Evolutionary conservation across 768 basidiomycete genomes (phyloP).

Genomic region (Steccherinum ochraceum): DNA sequence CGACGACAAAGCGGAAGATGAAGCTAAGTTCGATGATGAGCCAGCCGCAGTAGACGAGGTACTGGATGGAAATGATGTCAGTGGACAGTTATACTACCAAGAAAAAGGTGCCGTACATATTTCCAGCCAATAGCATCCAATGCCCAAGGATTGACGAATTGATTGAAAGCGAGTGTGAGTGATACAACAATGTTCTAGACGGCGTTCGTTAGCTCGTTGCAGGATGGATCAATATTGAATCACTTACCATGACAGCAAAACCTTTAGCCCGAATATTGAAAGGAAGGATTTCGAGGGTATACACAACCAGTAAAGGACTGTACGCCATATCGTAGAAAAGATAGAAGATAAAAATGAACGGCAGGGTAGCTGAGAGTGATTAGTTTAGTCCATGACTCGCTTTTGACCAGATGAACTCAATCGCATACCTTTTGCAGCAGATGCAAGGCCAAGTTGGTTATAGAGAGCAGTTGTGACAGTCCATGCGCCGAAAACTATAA

Average conservation of each 20-base stretch:
- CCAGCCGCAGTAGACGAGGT: slow-evolving; percentile 62
- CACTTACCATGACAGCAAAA: slow-evolving; percentile 65
- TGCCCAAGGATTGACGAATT: slow-evolving; percentile 76
- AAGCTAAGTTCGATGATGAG: slow-evolving; percentile 55
- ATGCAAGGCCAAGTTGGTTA: slow-evolving; percentile 19
- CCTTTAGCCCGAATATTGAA: slow-evolving; percentile 77
- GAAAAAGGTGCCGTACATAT: slow-evolving; percentile 23
- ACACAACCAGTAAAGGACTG: slow-evolving; percentile 60
- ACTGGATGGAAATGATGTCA: slow-evolving; percentile 21
- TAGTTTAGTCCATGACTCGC: no score
- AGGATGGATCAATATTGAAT: not conserved
- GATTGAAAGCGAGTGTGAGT: slow-evolving; percentile 69
- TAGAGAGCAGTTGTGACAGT: slow-evolving; percentile 40
- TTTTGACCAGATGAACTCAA: no score
- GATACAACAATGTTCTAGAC: slow-evolving; percentile 54
- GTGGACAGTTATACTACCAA: slow-evolving; percentile 10
- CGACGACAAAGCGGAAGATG: slow-evolving; percentile 47
- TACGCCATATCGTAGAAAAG: slow-evolving; percentile 65
- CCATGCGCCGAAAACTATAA: slow-evolving; percentile 50
- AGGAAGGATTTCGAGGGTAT: slow-evolving; percentile 74
- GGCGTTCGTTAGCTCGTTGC: not conserved
- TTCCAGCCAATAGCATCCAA: slow-evolving; percentile 41
- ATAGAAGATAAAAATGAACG: slow-evolving; percentile 56
- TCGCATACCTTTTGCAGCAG: slow-evolving; percentile 31
- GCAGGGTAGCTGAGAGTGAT: slow-evolving; percentile 60